A percentile compares a stretch with the other conserved stretches of the same genome.
Evolutionary conservation across 139 green algal genomes (phyloP).

Genomic region (Tetradesmus obliquus): DNA sequence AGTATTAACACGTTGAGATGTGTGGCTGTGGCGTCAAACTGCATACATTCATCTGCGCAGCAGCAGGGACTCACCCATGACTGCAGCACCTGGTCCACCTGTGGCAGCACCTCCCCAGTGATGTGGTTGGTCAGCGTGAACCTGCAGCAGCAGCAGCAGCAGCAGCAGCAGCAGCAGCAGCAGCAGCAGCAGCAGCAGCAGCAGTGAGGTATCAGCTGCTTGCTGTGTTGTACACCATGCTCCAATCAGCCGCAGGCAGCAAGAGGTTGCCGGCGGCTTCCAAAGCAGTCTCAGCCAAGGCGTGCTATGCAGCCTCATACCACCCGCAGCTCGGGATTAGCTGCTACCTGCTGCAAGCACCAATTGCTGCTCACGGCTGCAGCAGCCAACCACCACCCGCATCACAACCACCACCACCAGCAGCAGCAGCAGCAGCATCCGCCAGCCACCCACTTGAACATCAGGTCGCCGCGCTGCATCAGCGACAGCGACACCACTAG

Average conservation of each 20-base stretch:
- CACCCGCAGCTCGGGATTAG: too few species aligned
- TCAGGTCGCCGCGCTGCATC: neutral
- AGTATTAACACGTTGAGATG: too few species aligned
- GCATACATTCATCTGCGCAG: too few species aligned
- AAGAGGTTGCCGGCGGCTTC: neutral
- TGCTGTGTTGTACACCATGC: neutral
- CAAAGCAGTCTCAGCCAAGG: neutral
- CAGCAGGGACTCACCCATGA: neutral
- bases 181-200: neutral
- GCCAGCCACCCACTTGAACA: neutral
- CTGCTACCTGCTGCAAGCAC: too few species aligned
- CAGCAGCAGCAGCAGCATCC: neutral
- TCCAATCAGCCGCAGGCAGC: neutral
- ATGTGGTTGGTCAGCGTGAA: neutral
- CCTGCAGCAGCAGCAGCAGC: neutral
- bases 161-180: neutral
- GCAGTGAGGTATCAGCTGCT: neutral
- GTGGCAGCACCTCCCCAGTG: neutral
- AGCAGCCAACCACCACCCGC: too few species aligned
- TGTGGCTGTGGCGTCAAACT: too few species aligned
- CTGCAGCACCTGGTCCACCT: neutral
- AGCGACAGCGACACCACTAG: neutral
- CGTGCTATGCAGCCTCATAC: neutral
- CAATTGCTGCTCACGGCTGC: too few species aligned
- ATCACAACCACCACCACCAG: neutral